Base-by-base conservation (phyloP, 2,329 filamentous ascomycete species). In the Fusarium sororula region DNA sequence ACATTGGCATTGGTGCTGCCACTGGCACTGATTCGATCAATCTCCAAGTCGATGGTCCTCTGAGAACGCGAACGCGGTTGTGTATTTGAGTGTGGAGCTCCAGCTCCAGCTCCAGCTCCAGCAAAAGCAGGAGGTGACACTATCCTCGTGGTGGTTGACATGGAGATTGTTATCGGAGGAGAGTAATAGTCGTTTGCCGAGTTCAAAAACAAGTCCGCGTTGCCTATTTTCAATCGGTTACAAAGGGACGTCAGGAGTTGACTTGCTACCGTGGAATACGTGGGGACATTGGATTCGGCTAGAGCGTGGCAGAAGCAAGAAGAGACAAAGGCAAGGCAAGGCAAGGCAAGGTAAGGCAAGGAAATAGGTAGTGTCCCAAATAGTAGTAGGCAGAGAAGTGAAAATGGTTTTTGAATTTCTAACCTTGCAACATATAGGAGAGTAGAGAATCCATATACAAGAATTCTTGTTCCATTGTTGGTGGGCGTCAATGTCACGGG, bases 341-440 rank as follows among this genome's bases (percentile, higher is more conserved):
- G 50, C 17, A 26, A 37, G n/a, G n/a, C 20, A 53, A 53, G 32
- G 32, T 11, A 30, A 30, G 28, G 28, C 30, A 30, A 30, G 30
- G 30, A 35, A 35, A 35, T 35, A 35, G 32, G 32, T 24, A 26
- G n/a, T 37, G n/a, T 53, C 48, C 61, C 24, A 39, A 44, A 63
- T 35, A 35, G 45, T 20, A 18, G 30, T 35, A 35, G 32, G 17
- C 24, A 50, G 47, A 45, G 37, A 51, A 37, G 54, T 47, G 38
- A 44, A 44, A 60, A 48, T 44, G 47, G 35, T 13, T 35, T 51
- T 35, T 35, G 26, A 58, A 22, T 47, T 47, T 77, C 77, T 79
- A 79, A 79, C 77, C 77, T 78, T 77, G 77, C 56, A 78, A 41
- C 54, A 76, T 47, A 54, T 71, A 72, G 47, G 72, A 63, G 62